Evolutionary conservation across 108 stramenopile genomes (phyloP).

Genomic region (Skeletonema tropicum): DNA sequence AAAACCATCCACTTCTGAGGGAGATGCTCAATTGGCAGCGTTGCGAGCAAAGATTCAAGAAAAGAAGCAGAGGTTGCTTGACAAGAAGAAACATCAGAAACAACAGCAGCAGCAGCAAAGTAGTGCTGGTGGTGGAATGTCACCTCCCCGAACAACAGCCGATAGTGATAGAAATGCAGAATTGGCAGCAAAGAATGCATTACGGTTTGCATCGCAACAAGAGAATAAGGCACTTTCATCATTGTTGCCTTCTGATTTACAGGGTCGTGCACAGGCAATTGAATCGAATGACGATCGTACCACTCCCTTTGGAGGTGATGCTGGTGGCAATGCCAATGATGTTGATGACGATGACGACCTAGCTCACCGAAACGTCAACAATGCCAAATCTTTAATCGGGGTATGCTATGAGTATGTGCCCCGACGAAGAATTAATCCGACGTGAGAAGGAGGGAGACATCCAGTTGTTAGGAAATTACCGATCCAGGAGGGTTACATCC

Average conservation of each 20-base stretch:
- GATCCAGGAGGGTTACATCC: slow-evolving; percentile 79
- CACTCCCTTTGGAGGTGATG: neutral
- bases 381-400: slow-evolving; percentile 74
- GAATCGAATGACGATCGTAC: slow-evolving; percentile 13
- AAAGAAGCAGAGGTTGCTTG: slow-evolving; percentile 40
- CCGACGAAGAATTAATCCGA: slow-evolving; percentile 80
- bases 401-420: slow-evolving; percentile 81
- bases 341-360: slow-evolving; percentile 33
- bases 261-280: slow-evolving; percentile 8
- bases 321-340: neutral
- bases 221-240: slow-evolving; percentile 9
- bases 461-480: slow-evolving; percentile 81
- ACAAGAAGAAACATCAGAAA: slow-evolving; percentile 20
- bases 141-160: neutral
- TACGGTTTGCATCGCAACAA: slow-evolving; percentile 40
- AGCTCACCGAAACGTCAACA: slow-evolving; percentile 32
- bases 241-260: slow-evolving; percentile 50
- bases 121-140: neutral
- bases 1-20: slow-evolving; percentile 10
- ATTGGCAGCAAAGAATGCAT: slow-evolving; percentile 52
- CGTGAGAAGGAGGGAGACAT: slow-evolving; percentile 83
- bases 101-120: neutral
- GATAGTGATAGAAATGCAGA: slow-evolving; percentile 25
- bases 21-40: slow-evolving; percentile 38
- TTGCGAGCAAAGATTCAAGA: slow-evolving; percentile 44